Evolutionary conservation across 441 rosid genomes (phyloP).

Genomic region (Omphalea diandra): DNA sequence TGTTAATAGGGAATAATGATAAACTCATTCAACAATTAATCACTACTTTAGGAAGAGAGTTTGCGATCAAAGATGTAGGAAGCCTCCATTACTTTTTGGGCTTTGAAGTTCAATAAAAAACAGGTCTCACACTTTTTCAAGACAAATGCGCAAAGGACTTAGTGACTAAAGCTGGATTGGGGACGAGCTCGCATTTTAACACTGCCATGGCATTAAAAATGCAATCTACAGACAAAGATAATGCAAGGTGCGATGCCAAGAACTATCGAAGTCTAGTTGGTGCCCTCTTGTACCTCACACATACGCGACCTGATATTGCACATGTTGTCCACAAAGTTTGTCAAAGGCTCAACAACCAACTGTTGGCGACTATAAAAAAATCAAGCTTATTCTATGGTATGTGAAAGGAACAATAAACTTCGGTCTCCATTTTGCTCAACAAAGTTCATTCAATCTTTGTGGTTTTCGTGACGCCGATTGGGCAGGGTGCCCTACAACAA

Average conservation of each 20-base stretch:
- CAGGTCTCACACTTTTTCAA: neutral
- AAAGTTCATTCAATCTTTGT: no score
- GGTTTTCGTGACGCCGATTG: no score
- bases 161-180: neutral
- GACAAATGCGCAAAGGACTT: constrained; percentile 2
- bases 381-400: neutral
- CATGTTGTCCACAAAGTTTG: neutral
- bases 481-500: no score
- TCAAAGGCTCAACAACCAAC: neutral
- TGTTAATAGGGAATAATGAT: neutral
- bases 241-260: neutral
- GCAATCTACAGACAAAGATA: neutral
- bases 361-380: neutral
- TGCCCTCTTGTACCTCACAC: neutral
- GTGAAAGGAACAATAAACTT: no score
- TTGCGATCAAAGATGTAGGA: neutral
- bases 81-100: neutral
- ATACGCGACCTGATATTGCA: neutral
- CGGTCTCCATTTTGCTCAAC: no score
- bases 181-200: neutral
- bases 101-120: neutral
- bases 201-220: neutral
- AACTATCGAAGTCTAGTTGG: neutral
- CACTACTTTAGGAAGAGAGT: neutral
- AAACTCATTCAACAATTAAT: neutral